Conservation (phyloP, 768 basidiomycete genomes). For the Nevesoporus exiguus region DNA sequence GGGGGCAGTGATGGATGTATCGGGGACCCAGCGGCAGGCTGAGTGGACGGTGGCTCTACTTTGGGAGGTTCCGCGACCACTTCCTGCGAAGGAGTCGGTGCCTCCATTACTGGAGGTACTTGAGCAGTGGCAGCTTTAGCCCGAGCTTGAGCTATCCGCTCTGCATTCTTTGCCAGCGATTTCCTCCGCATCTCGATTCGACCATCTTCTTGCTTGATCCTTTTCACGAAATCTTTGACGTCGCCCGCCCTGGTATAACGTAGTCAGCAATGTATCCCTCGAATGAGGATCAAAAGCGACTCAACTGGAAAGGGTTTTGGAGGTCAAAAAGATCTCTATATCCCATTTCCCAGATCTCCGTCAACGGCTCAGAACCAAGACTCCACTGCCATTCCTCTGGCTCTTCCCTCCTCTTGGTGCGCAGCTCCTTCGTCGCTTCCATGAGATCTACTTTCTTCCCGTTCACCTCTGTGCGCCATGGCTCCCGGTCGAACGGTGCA, state of each 20-base stretch:
- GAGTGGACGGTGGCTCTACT: conserved; percentile 14
- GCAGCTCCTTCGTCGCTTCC: conserved; percentile 52
- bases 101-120: conserved; percentile 20
- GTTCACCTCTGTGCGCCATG: conserved; percentile 51
- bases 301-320: conserved; percentile 63
- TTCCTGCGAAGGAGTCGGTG: conserved; percentile 17
- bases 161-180: conserved; percentile 36
- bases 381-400: conserved; percentile 61
- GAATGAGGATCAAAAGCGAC: conserved; percentile 21
- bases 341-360: conserved; percentile 83
- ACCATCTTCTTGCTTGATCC: conserved; percentile 63
- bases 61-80: conserved; percentile 18
- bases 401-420: conserved; percentile 54
- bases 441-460: conserved; percentile 54
- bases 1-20: conserved; percentile 72
- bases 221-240: conserved; percentile 70
- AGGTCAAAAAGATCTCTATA: conserved; percentile 62
- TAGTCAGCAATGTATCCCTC: conserved; percentile 1
- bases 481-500: conserved; percentile 71
- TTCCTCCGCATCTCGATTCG: conserved; percentile 53
- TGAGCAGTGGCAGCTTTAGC: conserved; percentile 39
- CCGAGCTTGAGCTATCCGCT: conserved; percentile 38
- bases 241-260: conserved; percentile 54
- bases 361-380: conserved; percentile 66
- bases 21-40: conserved; percentile 34